These are phyloP conservation scores for Oenanthe sinensis DNA, from an alignment of 129 eudicot species.

Conservation along the genomic window DNA sequence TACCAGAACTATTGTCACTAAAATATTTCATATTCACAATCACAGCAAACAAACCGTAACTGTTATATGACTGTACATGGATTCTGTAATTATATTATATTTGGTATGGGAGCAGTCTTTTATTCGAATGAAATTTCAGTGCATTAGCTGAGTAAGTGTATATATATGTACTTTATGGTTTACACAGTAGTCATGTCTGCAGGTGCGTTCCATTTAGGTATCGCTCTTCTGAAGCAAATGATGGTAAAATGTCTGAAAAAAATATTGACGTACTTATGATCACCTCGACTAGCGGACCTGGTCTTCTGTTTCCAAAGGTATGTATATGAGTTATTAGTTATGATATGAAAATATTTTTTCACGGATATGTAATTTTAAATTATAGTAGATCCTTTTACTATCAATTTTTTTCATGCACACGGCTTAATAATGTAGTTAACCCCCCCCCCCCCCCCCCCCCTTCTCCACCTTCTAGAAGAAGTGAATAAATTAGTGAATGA, in stretches of 20 bases:
- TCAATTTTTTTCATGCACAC: background rate
- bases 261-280: slow-evolving; percentile 48
- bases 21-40: background rate
- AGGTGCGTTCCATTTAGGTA: slow-evolving; percentile 53
- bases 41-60: background rate
- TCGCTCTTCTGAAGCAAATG: slow-evolving; percentile 16
- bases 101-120: background rate
- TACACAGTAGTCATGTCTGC: background rate
- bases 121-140: background rate
- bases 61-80: background rate
- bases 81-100: background rate
- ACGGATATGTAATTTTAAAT: background rate
- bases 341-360: background rate
- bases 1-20: background rate
- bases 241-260: slow-evolving; percentile 17
- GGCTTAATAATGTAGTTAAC: background rate
- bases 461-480: background rate
- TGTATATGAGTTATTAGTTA: background rate
- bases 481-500: background rate
- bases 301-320: slow-evolving; percentile 59
- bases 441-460: background rate
- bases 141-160: background rate
- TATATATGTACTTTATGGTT: background rate
- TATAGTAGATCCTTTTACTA: background rate
- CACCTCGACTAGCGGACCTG: slow-evolving; percentile 47